These are phyloP conservation scores for Magnusiomyces tetraspermus DNA, from an alignment of 1,139 yeast genomes.

Conservation along the genomic window DNA sequence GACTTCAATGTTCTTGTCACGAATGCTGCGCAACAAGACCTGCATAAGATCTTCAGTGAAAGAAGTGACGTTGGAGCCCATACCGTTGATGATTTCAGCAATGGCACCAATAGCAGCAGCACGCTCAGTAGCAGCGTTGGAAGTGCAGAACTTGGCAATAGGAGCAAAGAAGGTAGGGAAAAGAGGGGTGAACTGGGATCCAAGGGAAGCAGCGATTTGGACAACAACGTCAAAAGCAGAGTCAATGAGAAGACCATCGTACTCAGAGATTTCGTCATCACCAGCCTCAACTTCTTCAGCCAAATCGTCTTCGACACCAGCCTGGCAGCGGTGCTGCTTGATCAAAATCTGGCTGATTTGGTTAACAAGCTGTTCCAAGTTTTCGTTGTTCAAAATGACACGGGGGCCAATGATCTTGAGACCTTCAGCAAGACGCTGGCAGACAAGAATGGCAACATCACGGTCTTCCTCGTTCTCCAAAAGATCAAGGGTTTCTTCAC, in stretches of 20 bases:
- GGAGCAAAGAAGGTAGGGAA: slow-evolving; percentile 66
- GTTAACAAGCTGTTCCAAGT: slow-evolving; percentile 57
- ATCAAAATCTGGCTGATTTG: slow-evolving; percentile 64
- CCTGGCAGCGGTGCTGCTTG: slow-evolving; percentile 77
- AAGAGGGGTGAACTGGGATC: slow-evolving; percentile 62
- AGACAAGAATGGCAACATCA: slow-evolving; percentile 68
- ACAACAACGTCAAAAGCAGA: slow-evolving; percentile 79
- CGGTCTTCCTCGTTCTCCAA: slow-evolving; percentile 71
- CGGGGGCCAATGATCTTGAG: slow-evolving; percentile 64
- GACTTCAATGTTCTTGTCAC: slow-evolving; percentile 79
- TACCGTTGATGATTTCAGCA: slow-evolving; percentile 78
- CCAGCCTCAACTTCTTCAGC: slow-evolving; percentile 39
- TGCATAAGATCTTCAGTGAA: slow-evolving; percentile 61
- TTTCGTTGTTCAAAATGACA: slow-evolving; percentile 50
- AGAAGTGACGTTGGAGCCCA: slow-evolving; percentile 55
- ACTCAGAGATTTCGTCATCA: slow-evolving; percentile 52
- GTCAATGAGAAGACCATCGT: slow-evolving; percentile 78
- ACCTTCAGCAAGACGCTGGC: slow-evolving; percentile 67
- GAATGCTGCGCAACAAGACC: slow-evolving; percentile 57
- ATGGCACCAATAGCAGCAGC: slow-evolving; percentile 80
- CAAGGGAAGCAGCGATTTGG: slow-evolving; percentile 63
- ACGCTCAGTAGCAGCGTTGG: slow-evolving; percentile 66
- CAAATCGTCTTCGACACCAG: slow-evolving; percentile 47
- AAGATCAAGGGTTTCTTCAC: slow-evolving; percentile 53
- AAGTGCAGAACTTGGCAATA: slow-evolving; percentile 49